These are phyloP conservation scores for Diaporthe velutina DNA, from an alignment of 2,329 filamentous ascomycete genomes.

Conservation along the genomic window DNA sequence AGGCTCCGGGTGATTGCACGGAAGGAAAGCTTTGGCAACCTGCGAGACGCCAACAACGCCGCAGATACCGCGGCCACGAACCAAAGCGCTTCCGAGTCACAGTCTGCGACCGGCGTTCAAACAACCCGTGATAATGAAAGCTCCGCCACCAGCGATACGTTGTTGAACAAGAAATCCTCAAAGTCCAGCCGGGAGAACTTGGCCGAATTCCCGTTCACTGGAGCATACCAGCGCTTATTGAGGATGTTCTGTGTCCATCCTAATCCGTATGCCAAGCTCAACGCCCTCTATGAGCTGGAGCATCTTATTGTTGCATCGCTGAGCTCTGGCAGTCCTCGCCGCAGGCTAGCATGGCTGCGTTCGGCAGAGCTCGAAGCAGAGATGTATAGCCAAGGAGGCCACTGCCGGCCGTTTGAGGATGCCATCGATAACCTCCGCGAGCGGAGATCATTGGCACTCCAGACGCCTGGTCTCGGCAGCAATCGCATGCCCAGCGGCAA, in stretches of 20 bases:
- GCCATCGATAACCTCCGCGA: conserved; percentile 79
- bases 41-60: conserved; percentile 66
- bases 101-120: conserved; percentile 24
- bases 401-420: conserved; percentile 69
- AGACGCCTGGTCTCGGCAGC: conserved; percentile 49
- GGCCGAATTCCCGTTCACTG: conserved; percentile 81
- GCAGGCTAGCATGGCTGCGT: conserved; percentile 52
- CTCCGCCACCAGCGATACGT: conserved; percentile 55
- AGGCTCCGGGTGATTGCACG: conserved; percentile 70
- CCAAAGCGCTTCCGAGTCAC: conserved; percentile 44
- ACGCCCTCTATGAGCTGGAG: conserved; percentile 85
- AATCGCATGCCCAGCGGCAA: conserved; percentile 39
- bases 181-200: conserved; percentile 47
- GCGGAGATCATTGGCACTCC: conserved; percentile 71
- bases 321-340: conserved; percentile 63
- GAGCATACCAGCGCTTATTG: conserved; percentile 83
- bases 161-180: conserved; percentile 48
- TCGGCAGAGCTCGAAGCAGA: conserved; percentile 44
- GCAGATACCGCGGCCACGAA: conserved; percentile 51
- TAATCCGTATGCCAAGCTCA: conserved; percentile 88
- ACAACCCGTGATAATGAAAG: conserved; percentile 52
- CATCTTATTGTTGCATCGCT: conserved; percentile 84
- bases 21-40: conserved; percentile 77
- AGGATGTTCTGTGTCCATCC: conserved; percentile 90
- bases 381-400: conserved; percentile 44